Evolutionary conservation across 176 grass and related monocot species (phyloP), one percentile per base, ranked within the genome.

Genomic region (Cenchrus purpureus): DNA sequence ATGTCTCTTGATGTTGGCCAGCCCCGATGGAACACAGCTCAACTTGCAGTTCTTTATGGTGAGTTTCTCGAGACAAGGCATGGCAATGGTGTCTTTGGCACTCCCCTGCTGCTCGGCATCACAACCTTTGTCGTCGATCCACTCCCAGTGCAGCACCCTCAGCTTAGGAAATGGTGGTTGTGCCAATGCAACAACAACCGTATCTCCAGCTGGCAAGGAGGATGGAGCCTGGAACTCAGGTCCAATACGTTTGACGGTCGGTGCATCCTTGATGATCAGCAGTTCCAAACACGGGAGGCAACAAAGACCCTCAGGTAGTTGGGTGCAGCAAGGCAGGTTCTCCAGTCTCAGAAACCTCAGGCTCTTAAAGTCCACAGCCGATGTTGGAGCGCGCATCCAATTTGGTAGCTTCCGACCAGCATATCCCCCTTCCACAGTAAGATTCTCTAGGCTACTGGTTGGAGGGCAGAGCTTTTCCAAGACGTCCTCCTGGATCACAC

Each of bases 211-310:
- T 32, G 31, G 31, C 31, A 2, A 32, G 31, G 31, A 32, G 31
- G 74, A 22, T 20, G 32, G 4, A 0, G 17, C 32, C 3, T 60
- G 74, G 17, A 77, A 77, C 11, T 77, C 19, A 0, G 54, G 56
- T 0, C 74, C 74, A 15, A 77, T 1, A 2, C 11, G 6, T 7
- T 45, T 77, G 55, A 61, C 44, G 19, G 19, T 11, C 14, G 74
- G 74, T 1, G 56, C 56, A 16, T 16, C 6, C 0, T 0, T 4
- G 32, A 78, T 28, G 2, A 0, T 2, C 1, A 78, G 6, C 0
- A 1, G 0, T 62, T 61, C 40, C 20, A 78, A 4, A 61, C 56
- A 2, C 40, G 31, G 31, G 31, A 32, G 31, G 31, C 31, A 32
- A 32, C 31, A 32, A 2, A 32, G 31, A 32, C 31, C 31, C 31